Evolutionary conservation across 345 rosid genomes (phyloP).

Genomic region (Dipteronia dyeriana): DNA sequence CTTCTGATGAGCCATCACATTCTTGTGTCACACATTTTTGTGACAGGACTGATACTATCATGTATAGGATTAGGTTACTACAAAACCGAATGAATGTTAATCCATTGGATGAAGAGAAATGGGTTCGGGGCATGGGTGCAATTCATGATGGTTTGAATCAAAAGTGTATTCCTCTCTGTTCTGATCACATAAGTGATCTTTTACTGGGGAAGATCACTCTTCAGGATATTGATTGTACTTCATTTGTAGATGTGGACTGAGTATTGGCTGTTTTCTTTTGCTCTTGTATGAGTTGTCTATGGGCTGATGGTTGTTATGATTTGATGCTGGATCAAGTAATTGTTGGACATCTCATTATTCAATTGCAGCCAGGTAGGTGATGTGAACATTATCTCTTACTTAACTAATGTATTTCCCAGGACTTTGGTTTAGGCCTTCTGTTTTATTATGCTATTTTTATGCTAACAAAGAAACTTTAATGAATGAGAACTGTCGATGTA

Average conservation of each 20-base stretch:
- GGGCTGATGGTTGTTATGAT: constrained; percentile 7
- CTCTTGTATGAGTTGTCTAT: constrained; percentile 3
- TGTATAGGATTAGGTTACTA: constrained; percentile 63
- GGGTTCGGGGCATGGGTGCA: constrained; percentile 61
- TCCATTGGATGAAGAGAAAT: constrained; percentile 51
- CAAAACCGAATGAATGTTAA: constrained; percentile 49
- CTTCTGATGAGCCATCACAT: constrained; percentile 59
- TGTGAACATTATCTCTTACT: not conserved
- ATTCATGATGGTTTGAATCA: constrained; percentile 62
- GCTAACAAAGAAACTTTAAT: not conserved
- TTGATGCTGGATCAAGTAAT: not conserved
- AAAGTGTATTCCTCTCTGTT: constrained; percentile 74
- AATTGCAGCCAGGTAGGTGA: not conserved
- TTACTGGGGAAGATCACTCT: constrained; percentile 77
- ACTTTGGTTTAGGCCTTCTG: constrained; percentile 1
- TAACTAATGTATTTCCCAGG: not conserved
- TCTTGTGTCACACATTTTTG: constrained; percentile 77
- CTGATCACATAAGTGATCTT: constrained; percentile 61
- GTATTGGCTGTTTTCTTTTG: not conserved
- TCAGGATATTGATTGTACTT: constrained; percentile 67
- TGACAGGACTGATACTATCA: constrained; percentile 51
- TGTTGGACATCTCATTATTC: not conserved
- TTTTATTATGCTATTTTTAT: not conserved
- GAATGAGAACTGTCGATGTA: not conserved
- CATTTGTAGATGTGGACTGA: constrained; percentile 59